These are phyloP conservation scores for Claviceps africana DNA, from an alignment of 2,329 filamentous ascomycete species.

Conservation along the genomic window DNA sequence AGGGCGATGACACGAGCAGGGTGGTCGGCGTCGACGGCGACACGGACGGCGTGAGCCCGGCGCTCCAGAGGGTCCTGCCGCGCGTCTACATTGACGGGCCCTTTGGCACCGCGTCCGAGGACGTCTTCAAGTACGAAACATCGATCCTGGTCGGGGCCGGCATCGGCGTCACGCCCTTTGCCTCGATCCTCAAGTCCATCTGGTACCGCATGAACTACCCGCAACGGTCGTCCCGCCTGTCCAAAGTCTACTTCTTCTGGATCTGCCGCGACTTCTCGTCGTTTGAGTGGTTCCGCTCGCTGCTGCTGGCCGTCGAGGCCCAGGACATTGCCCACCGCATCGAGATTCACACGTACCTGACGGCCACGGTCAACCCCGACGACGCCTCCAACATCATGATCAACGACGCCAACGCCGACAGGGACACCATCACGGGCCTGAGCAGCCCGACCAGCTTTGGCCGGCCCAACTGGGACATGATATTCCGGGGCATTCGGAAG, in stretches of 20 bases:
- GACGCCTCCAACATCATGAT: slow-evolving; percentile 89
- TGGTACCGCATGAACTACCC: slow-evolving; percentile 91
- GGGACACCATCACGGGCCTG: slow-evolving; percentile 72
- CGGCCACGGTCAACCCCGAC: slow-evolving; percentile 72
- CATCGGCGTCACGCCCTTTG: slow-evolving; percentile 78
- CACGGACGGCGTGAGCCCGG: slow-evolving; percentile 48
- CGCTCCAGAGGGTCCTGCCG: slow-evolving; percentile 58
- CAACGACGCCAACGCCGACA: slow-evolving; percentile 73
- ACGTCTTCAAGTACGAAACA: slow-evolving; percentile 80
- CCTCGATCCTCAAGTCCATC: slow-evolving; percentile 77
- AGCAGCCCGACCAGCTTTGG: slow-evolving; percentile 76
- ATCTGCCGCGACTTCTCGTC: slow-evolving; percentile 77
- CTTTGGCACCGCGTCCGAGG: slow-evolving; percentile 74
- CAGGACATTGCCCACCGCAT: slow-evolving; percentile 75
- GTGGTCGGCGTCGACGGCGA: slow-evolving; percentile 54
- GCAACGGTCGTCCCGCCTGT: slow-evolving; percentile 61
- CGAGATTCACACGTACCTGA: slow-evolving; percentile 81
- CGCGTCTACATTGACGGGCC: slow-evolving; percentile 74
- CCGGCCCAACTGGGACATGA: slow-evolving; percentile 80
- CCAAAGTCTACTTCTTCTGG: slow-evolving; percentile 91
- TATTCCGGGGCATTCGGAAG: slow-evolving; percentile 72
- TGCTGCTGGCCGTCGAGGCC: slow-evolving; percentile 72
- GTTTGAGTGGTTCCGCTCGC: slow-evolving; percentile 79
- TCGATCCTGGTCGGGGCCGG: slow-evolving; percentile 68
- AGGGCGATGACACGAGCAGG: slow-evolving; percentile 39